Conservation (phyloP, 116 monocot genomes). For the Papilionanthe hybrid region DNA sequence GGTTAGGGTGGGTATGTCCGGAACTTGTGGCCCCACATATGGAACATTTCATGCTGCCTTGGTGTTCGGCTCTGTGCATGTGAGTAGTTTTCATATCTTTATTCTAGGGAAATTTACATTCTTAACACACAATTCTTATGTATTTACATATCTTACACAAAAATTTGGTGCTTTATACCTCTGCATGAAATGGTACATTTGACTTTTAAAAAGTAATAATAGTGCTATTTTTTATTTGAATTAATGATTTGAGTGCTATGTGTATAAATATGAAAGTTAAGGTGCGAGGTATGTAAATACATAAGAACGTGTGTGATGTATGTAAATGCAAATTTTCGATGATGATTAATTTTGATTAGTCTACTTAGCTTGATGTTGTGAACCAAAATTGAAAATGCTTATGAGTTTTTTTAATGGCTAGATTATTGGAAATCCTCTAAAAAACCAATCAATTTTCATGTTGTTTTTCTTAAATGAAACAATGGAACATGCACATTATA, state of each 20-base stretch:
- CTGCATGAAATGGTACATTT: too few relatives aligned
- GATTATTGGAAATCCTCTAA: not conserved
- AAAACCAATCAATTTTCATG: not conserved
- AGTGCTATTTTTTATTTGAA: too few relatives aligned
- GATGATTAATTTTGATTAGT: not conserved
- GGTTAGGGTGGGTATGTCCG: conserved; percentile 93
- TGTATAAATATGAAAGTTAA: too few relatives aligned
- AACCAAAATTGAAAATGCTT: not conserved
- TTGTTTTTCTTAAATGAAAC: not conserved
- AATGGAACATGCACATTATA: not conserved
- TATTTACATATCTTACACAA: too few relatives aligned
- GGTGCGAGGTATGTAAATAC: too few relatives aligned
- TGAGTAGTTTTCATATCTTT: conserved; percentile 29
- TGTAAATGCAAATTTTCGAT: not conserved
- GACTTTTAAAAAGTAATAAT: too few relatives aligned
- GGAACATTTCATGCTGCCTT: conserved; percentile 89
- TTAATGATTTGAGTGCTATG: too few relatives aligned
- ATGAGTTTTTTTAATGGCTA: not conserved
- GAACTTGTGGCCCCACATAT: conserved; percentile 93
- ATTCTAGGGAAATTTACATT: too few relatives aligned
- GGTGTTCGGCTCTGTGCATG: conserved; percentile 85
- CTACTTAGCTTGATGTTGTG: not conserved
- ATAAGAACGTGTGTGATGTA: too few relatives aligned
- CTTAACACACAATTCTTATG: too few relatives aligned
- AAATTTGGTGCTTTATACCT: too few relatives aligned